Conservation (phyloP, 441 rosid genomes). For the Aquilaria agallochum region DNA sequence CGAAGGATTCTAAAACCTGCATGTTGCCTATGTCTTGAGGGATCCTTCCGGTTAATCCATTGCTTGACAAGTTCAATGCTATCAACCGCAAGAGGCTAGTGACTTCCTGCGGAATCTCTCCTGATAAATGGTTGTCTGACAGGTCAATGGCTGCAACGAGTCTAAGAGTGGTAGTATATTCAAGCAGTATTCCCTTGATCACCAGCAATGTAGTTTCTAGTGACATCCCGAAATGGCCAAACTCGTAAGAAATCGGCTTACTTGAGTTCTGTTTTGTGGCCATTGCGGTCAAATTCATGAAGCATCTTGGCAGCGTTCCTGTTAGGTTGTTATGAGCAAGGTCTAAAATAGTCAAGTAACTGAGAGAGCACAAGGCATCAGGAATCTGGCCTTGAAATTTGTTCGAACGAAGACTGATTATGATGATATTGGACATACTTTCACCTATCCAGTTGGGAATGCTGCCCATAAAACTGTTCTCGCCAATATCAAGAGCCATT, state of each 20-base stretch:
- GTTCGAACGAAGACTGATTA: constrained; percentile 11
- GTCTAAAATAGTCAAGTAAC: constrained; percentile 10
- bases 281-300: constrained; percentile 15
- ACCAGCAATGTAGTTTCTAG: constrained; percentile 6
- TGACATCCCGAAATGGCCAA: neutral
- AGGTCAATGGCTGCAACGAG: constrained; percentile 16
- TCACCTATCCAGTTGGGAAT: constrained; percentile 16
- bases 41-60: neutral
- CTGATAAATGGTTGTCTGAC: constrained; percentile 9
- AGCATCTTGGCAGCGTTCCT: constrained; percentile 10
- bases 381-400: constrained; percentile 11
- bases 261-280: neutral
- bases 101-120: constrained; percentile 13
- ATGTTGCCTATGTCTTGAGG: constrained; percentile 11
- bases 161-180: constrained; percentile 13
- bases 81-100: constrained; percentile 3
- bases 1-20: constrained; percentile 17
- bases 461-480: constrained; percentile 6
- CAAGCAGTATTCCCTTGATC: constrained; percentile 10
- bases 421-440: constrained; percentile 4
- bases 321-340: constrained; percentile 14
- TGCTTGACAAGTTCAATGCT: constrained; percentile 14
- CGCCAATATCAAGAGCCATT: constrained; percentile 11
- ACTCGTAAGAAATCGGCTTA: neutral
- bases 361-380: neutral